Evolutionary conservation across 176 grass and related monocot species (phyloP), one percentile per base, ranked within the genome.

Genomic region (Metroxylon sagu): DNA sequence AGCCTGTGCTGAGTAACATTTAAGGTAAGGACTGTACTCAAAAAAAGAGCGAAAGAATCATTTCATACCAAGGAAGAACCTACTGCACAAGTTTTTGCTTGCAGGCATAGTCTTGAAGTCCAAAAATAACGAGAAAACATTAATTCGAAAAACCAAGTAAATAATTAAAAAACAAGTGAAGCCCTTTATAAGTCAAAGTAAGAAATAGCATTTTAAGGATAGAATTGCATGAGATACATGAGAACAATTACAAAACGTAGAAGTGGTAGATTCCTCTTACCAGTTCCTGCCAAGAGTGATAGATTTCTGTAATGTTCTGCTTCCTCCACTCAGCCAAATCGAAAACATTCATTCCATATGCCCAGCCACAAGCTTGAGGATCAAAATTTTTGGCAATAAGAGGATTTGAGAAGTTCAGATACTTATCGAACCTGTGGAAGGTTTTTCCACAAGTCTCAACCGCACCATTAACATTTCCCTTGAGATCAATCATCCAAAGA

Each of bases 331-430:
- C 86, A 62, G 66, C 71, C 67, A 95, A 72, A 84, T 95, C 83
- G 67, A 95, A 90, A 1, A 95, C 62, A 78, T 95, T 90, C 90
- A 95, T 89, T 75, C 89, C 89, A 69, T 85, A 95, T 65, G 89
- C 89, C 89, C 89, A 95, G 43, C 79, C 74, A 69, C 89, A 84
- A 53, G 86, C 80, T 75, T 72, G 75, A 15, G 86, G 80, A 4
- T 84, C 65, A 58, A 95, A 95, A 67, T 79, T 95, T 48, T 87
- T 90, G 17, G 72, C 52, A 43, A 95, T 90, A 64, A 87, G 25
- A 64, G 83, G 86, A 67, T 87, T 90, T 64, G 90, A 95, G 64
- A 95, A 95, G 74, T 95, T 95, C 16, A 95, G 67, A 81, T 95
- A 95, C 35, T 53, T 67, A 76, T 87, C 68, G 21, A 81, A 95